phyloP scores from a whole-genome alignment of 2,329 filamentous ascomycete genomes.

The Davidsoniella virescens region DNA sequence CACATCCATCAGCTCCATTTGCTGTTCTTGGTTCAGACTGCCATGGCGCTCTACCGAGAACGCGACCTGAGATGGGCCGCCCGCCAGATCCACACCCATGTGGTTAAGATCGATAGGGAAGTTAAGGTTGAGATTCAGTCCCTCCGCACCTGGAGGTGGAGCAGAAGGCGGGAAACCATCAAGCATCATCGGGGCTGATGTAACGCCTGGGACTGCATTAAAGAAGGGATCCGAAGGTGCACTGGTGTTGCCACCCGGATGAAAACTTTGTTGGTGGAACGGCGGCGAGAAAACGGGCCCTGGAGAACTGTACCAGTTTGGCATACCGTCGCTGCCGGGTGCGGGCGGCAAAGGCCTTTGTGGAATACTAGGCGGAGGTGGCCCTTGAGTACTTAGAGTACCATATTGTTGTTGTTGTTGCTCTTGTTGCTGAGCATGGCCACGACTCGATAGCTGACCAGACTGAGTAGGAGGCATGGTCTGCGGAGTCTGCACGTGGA shows the following conservation, averaged over 20 bases:
- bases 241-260: conserved; percentile 7
- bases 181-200: conserved; percentile 22
- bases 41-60: conserved; percentile 40
- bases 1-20: conserved; percentile 66
- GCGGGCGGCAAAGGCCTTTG: conserved; percentile 19
- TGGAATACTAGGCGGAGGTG: conserved; percentile 21
- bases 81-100: conserved; percentile 13
- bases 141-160: conserved; percentile 8
- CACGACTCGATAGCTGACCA: conserved; percentile 3
- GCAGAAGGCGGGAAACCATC: conserved; percentile 16
- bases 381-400: neutral
- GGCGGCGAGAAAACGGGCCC: conserved; percentile 14
- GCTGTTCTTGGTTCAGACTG: conserved; percentile 63
- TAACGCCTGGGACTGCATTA: conserved; percentile 27
- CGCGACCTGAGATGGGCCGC: conserved; percentile 17
- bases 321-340: conserved; percentile 3
- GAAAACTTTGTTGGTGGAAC: conserved; percentile 8
- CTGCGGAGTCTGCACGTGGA: conserved; percentile 10
- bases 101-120: conserved; percentile 19
- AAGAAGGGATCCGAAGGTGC: conserved; percentile 9
- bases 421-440: conserved; percentile 9
- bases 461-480: conserved; percentile 7
- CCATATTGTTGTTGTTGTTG: conserved; percentile 13
- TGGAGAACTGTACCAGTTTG: conserved; percentile 8
- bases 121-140: conserved; percentile 15